Evolutionary conservation across 176 grass and related monocot genomes (phyloP).

Genomic region (Typha latifolia): DNA sequence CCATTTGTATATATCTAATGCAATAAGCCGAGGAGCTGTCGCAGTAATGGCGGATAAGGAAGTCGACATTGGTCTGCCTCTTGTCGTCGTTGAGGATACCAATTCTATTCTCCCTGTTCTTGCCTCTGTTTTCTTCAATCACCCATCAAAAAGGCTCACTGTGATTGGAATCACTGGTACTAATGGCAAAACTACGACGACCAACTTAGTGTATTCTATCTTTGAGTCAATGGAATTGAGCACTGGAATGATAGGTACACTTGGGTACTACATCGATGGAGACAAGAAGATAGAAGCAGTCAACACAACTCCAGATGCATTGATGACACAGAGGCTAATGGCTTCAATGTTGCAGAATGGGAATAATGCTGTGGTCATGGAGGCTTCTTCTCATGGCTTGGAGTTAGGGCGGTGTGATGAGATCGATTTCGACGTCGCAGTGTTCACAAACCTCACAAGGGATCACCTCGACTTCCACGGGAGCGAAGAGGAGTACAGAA

Average conservation of each 20-base stretch:
- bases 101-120: constrained; percentile 7
- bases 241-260: constrained; percentile 13
- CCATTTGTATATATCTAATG: constrained; percentile 16
- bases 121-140: constrained; percentile 14
- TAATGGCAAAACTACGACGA: constrained; percentile 13
- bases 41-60: constrained; percentile 15
- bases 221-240: constrained; percentile 21
- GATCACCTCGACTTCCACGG: constrained; percentile 19
- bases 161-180: constrained; percentile 22
- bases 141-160: constrained; percentile 15
- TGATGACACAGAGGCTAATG: constrained; percentile 16
- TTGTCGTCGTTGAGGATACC: constrained; percentile 23
- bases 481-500: constrained; percentile 20
- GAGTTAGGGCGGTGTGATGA: constrained; percentile 13
- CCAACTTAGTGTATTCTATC: constrained; percentile 20
- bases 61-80: constrained; percentile 12
- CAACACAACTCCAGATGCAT: constrained; percentile 6
- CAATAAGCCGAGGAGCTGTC: constrained; percentile 18
- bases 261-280: constrained; percentile 18
- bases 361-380: constrained; percentile 15
- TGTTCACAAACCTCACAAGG: constrained; percentile 18
- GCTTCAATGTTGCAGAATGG: constrained; percentile 21
- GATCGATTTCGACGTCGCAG: constrained; percentile 18
- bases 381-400: constrained; percentile 17
- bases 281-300: constrained; percentile 16